Percentiles rank a stretch among this genome's conserved stretches.
Conservation (phyloP, 2,329 filamentous ascomycete genomes). For the Graphiopsis chlorocephala region DNA sequence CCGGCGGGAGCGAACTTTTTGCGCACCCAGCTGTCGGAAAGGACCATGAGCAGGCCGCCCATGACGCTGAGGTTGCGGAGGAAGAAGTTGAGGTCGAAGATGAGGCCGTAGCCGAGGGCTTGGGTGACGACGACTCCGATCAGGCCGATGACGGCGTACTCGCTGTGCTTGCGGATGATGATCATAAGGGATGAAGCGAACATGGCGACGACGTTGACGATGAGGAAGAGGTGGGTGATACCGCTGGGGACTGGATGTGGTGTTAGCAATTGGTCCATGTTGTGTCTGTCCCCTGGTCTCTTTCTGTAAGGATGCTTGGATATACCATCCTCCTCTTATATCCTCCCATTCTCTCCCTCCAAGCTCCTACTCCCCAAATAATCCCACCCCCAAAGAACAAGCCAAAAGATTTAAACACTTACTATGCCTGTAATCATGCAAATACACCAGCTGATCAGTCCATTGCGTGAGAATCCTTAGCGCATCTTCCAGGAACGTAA, state of each 20-base stretch:
- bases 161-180: constrained; percentile 87
- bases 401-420: constrained; percentile 44
- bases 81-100: constrained; percentile 99
- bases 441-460: constrained; percentile 88
- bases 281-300: neutral
- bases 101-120: constrained; percentile 92
- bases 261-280: constrained; percentile 13
- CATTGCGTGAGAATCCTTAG: constrained; percentile 97
- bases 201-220: constrained; percentile 90
- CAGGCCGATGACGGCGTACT: constrained; percentile 87
- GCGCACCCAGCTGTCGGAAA: constrained; percentile 96
- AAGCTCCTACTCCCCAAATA: neutral
- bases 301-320: neutral
- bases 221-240: constrained; percentile 87
- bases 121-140: constrained; percentile 89
- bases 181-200: constrained; percentile 75
- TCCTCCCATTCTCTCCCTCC: neutral
- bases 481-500: constrained; percentile 96
- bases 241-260: constrained; percentile 70
- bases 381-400: neutral
- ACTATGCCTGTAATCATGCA: constrained; percentile 92
- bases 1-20: constrained; percentile 97
- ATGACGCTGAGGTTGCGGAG: constrained; percentile 97
- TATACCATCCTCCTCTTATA: neutral
- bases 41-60: constrained; percentile 94